Evolutionary conservation across 345 rosid genomes (phyloP).

Genomic region (Orychophragmus violaceus): DNA sequence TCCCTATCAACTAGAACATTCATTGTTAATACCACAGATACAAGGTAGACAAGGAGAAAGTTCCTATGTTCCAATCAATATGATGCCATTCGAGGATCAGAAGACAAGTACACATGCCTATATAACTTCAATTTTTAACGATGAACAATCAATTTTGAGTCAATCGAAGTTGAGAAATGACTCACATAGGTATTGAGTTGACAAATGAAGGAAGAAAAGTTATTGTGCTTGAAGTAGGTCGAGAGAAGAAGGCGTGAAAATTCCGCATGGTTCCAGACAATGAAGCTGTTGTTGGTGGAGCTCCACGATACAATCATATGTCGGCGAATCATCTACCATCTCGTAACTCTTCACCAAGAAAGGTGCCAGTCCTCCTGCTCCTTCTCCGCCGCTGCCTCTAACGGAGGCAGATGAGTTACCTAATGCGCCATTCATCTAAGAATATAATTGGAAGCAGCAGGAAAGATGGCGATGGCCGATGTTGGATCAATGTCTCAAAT

Average conservation of each 20-base stretch:
- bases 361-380: conserved; percentile 78
- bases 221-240: conserved; percentile 86
- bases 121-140: not conserved
- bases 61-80: no score
- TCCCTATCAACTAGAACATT: conserved; percentile 53
- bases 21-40: no score
- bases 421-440: conserved; percentile 23
- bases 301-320: conserved; percentile 89
- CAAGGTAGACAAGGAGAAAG: no score
- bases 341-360: conserved; percentile 80
- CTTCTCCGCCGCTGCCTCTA: conserved; percentile 13
- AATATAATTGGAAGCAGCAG: not conserved
- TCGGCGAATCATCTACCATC: conserved; percentile 75
- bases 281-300: conserved; percentile 58
- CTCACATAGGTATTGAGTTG: conserved; percentile 76
- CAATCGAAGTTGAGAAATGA: not conserved
- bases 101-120: no score
- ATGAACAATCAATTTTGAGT: not conserved
- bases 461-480: not conserved
- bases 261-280: conserved; percentile 92
- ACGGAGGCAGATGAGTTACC: conserved; percentile 23
- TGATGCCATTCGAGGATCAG: no score
- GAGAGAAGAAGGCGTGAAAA: conserved; percentile 77
- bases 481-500: no score
- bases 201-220: conserved; percentile 83